Base-by-base conservation (phyloP, 768 basidiomycete genomes). In the Pleurotus giganteus region DNA sequence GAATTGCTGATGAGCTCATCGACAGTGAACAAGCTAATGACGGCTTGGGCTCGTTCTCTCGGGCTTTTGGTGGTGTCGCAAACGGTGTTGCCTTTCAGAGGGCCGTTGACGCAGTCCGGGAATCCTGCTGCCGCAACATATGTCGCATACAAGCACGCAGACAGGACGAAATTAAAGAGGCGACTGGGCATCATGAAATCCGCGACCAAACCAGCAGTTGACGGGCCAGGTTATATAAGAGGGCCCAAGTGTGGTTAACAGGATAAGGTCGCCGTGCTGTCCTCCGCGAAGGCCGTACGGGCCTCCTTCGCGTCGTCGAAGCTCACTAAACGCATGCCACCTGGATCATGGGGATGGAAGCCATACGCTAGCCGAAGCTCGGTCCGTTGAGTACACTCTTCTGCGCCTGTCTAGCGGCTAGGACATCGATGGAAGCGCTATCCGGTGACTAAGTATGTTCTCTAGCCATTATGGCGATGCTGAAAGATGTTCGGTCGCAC, bases 1-100 rank as follows among this genome's bases (percentile, higher is more conserved):
- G 79, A 81, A 63, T 83, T 82, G 53, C 65, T 69, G 46, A 78
- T 77, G 54, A 82, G 65, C 58, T 85, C 83, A 13, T 70, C 70
- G 28, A 77, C 70, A 11, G 78, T 82, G 61, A 83, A 79, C 57
- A 75, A 65, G 41, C 70, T 57, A 46, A 83, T 69, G 50, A 84
- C 64, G 13, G 80, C 77, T n/a, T 69, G 66, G 6, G 82, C 83
- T 13, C 83, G 75, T 26, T 76, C 71, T 5, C 70, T 60, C 13
- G 78, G 65, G 57, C 74, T 73, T 53, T 74, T 69, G 26, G 74
- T 65, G 4, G 71, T 71, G 59, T 83, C 71, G 64, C 81, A 84
- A 28, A 83, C 77, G 6, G 66, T 63, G 54, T 75, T 81, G 17
- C 64, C 66, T 39, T 70, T 72, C 55, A 83, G 67, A 2, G 79